Evolutionary conservation across 331 rosid genomes (phyloP).

Genomic region (Quercus tomentella): DNA sequence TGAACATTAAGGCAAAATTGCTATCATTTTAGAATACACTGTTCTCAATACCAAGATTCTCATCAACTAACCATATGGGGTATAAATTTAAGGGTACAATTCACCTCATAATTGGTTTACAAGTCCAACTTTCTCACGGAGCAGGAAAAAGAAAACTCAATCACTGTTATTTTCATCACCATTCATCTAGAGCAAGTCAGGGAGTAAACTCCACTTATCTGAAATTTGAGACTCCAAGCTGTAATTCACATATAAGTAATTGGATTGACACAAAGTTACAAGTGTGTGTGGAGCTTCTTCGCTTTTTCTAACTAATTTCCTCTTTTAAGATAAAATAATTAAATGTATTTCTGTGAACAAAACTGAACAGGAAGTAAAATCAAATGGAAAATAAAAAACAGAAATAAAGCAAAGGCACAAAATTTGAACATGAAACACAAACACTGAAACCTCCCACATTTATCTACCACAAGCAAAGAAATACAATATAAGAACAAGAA

Average conservation of each 20-base stretch:
- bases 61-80: neutral
- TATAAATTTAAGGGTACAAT: neutral
- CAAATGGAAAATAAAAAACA: neutral
- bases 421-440: neutral
- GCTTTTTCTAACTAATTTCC: neutral
- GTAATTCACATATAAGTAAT: neutral
- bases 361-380: neutral
- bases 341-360: neutral
- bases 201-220: neutral
- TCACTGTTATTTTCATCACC: neutral
- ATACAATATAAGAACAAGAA: neutral
- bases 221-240: neutral
- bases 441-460: neutral
- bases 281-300: no score
- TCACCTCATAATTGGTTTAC: neutral
- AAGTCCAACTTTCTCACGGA: neutral
- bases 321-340: neutral
- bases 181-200: neutral
- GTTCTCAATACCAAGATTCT: neutral
- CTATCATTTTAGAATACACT: neutral
- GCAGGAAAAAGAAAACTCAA: neutral
- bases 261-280: neutral
- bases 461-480: neutral
- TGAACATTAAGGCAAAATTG: neutral
- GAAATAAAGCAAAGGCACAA: neutral